Conservation (phyloP, 148 eudicot genomes). For the Dianthus caryophyllus region DNA sequence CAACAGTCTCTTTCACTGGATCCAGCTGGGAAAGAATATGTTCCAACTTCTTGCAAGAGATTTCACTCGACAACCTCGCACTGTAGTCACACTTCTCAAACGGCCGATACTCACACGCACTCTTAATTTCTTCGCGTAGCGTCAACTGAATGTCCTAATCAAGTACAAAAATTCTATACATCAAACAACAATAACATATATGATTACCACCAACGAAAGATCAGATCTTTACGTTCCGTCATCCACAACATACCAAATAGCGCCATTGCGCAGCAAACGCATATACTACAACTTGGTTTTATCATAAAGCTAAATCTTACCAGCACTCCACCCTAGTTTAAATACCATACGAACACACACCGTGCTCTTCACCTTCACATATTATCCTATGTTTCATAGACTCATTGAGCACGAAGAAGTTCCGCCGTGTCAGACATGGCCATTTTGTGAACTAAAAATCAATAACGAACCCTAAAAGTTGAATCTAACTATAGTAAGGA, state of each 20-base stretch:
- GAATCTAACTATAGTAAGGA: not conserved
- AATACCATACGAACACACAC: not conserved
- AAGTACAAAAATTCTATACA: conserved; percentile 4
- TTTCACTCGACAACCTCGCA: conserved; percentile 81
- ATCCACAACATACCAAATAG: not conserved
- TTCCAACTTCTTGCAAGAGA: conserved; percentile 79
- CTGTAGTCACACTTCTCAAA: conserved; percentile 96
- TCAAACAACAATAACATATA: not conserved
- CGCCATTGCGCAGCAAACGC: not conserved
- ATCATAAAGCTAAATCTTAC: not conserved
- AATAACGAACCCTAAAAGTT: not conserved
- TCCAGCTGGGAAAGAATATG: conserved; percentile 53
- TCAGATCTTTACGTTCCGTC: not conserved
- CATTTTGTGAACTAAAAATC: not conserved
- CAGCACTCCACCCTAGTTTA: not conserved
- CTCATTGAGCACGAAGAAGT: not conserved
- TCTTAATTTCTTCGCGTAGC: conserved; percentile 85
- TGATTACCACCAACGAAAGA: not conserved
- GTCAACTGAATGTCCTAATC: conserved; percentile 79
- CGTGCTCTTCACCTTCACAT: no score
- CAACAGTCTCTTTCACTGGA: conserved; percentile 62
- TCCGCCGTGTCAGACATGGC: no score
- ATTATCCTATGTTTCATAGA: no score
- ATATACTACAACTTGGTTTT: not conserved
- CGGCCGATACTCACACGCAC: conserved; percentile 94